Conservation (phyloP, 176 grass and related monocot species). For the Musa acuminata region DNA sequence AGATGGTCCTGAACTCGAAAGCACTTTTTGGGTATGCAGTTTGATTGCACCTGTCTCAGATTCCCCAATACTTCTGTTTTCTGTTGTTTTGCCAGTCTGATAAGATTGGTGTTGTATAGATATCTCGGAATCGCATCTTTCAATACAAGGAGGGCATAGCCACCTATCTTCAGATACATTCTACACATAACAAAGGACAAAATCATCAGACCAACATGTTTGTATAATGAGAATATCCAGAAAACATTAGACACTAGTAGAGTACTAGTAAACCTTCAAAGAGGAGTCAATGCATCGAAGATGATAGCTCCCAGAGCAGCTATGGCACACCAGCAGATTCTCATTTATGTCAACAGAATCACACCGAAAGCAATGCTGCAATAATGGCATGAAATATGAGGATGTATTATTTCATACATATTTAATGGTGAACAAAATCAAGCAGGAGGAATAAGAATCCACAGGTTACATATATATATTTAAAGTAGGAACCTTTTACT, state of each 20-base stretch:
- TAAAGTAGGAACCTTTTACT: too few relatives aligned
- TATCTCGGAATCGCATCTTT: neutral
- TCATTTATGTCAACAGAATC: constrained; percentile 21
- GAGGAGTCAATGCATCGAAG: constrained; percentile 2
- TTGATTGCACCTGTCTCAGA: neutral
- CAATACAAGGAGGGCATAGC: constrained; percentile 8
- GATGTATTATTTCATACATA: neutral
- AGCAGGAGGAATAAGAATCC: too few relatives aligned
- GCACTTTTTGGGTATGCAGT: neutral
- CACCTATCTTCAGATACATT: constrained; percentile 9
- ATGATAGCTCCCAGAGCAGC: constrained; percentile 15
- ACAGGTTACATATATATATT: too few relatives aligned
- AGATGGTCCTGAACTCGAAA: constrained; percentile 1
- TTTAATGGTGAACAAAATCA: too few relatives aligned
- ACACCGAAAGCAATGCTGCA: constrained; percentile 17
- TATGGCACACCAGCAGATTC: constrained; percentile 11
- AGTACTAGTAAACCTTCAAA: constrained; percentile 2
- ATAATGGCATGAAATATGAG: neutral
- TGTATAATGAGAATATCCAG: neutral
- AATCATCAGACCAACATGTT: constrained; percentile 7
- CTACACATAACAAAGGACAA: neutral
- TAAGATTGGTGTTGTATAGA: neutral
- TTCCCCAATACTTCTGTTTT: neutral
- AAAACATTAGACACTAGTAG: neutral
- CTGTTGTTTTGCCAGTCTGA: neutral